A percentile compares a stretch with the other conserved stretches of the same genome.
These are phyloP conservation scores for Scytalidium lignicola DNA, from an alignment of 2,329 filamentous ascomycete species.

Conservation along the genomic window DNA sequence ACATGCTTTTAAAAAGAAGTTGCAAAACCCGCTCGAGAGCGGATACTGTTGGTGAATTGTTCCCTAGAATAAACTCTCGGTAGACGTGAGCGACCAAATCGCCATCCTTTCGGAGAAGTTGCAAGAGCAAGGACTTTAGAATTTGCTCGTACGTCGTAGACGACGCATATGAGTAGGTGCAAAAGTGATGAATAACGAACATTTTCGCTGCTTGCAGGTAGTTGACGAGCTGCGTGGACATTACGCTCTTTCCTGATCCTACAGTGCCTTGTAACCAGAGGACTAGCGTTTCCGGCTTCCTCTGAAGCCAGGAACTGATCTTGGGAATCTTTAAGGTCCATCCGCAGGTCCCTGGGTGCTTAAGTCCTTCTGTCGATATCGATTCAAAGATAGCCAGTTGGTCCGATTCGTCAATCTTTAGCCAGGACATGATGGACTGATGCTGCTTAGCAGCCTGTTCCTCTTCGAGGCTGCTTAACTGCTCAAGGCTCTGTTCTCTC, in stretches of 20 bases:
- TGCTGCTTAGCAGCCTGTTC: slow-evolving; percentile 22
- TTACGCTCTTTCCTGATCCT: slow-evolving; percentile 33
- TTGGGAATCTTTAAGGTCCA: slow-evolving; percentile 29
- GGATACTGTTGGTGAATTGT: slow-evolving; percentile 10
- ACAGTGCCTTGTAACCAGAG: slow-evolving; percentile 31
- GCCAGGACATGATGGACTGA: slow-evolving; percentile 21
- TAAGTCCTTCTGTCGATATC: slow-evolving; percentile 16
- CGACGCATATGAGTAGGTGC: slow-evolving; percentile 25
- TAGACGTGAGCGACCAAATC: slow-evolving; percentile 25
- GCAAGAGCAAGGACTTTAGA: slow-evolving; percentile 27
- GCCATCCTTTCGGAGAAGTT: slow-evolving; percentile 21
- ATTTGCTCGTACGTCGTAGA: slow-evolving; percentile 31
- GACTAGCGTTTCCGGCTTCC: slow-evolving; percentile 13
- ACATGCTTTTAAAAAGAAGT: slow-evolving; percentile 8
- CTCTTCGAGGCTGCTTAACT: slow-evolving; percentile 15
- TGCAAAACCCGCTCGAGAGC: slow-evolving; percentile 21
- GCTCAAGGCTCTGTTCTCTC: slow-evolving; percentile 18
- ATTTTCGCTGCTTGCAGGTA: slow-evolving; percentile 7
- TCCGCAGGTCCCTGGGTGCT: slow-evolving; percentile 27
- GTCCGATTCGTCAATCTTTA: slow-evolving; percentile 25
- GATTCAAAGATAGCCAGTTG: slow-evolving; percentile 17
- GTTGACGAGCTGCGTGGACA: slow-evolving; percentile 24
- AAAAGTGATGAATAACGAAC: slow-evolving; percentile 31
- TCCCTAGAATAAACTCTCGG: slow-evolving; percentile 17
- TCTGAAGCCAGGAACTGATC: slow-evolving; percentile 24